Conservation (phyloP, 208 protist genomes). For the Crithidia acanthocephali region DNA sequence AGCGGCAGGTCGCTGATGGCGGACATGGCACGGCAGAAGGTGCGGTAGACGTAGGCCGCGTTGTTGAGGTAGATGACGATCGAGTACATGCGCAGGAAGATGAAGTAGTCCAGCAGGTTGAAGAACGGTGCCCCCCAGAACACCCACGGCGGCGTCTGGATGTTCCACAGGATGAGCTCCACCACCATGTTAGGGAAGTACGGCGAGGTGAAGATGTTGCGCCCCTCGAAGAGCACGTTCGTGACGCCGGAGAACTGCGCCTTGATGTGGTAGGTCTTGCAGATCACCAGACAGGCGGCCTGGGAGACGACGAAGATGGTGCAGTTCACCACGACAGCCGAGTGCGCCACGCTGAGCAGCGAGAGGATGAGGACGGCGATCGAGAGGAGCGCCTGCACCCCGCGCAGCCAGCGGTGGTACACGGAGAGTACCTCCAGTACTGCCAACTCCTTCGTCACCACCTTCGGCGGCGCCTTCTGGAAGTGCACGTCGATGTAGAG, state of each 20-base stretch:
- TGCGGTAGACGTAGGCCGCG: slow-evolving; percentile 65
- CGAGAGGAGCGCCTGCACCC: slow-evolving; percentile 65
- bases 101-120: slow-evolving; percentile 68
- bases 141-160: slow-evolving; percentile 69
- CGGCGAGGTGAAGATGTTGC: slow-evolving; percentile 75
- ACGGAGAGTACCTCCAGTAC: slow-evolving; percentile 62
- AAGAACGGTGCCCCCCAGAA: slow-evolving; percentile 54
- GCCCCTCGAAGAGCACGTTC: slow-evolving; percentile 61
- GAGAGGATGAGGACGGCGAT: slow-evolving; percentile 68
- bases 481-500: slow-evolving; percentile 63
- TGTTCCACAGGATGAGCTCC: slow-evolving; percentile 68
- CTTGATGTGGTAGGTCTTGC: slow-evolving; percentile 71
- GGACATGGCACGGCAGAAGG: slow-evolving; percentile 71
- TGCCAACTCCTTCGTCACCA: slow-evolving; percentile 53
- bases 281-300: slow-evolving; percentile 49
- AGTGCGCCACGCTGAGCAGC: slow-evolving; percentile 36
- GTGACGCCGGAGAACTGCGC: slow-evolving; percentile 63
- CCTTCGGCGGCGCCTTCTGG: slow-evolving; percentile 47
- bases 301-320: slow-evolving; percentile 69
- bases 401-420: slow-evolving; percentile 76
- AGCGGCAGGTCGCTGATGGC: slow-evolving; percentile 54
- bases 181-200: slow-evolving; percentile 69
- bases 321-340: slow-evolving; percentile 47
- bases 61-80: slow-evolving; percentile 77
- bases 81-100: slow-evolving; percentile 75